Conservation (phyloP, 2,329 filamentous ascomycete species). For the Calonectria fujianensis region DNA sequence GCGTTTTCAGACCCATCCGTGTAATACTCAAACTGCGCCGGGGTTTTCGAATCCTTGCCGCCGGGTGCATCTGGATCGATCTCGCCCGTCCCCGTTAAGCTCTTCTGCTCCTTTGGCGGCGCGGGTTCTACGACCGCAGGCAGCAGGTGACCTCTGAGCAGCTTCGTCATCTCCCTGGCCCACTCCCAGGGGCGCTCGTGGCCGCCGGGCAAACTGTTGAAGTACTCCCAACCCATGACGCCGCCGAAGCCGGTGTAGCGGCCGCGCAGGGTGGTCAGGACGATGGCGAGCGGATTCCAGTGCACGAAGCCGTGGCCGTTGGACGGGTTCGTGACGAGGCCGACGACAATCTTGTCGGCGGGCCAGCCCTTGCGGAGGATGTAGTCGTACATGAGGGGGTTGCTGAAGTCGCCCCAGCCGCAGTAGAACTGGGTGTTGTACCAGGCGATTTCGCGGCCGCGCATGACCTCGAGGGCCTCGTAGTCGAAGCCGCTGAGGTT, state of each 20-base stretch:
- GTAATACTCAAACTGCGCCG: conserved; percentile 60
- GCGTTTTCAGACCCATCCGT: conserved; percentile 56
- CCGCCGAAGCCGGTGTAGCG: conserved; percentile 84
- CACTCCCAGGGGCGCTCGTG: conserved; percentile 82
- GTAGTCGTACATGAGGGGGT: conserved; percentile 68
- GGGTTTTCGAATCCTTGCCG: conserved; percentile 55
- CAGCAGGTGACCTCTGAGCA: conserved; percentile 58
- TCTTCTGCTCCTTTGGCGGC: neutral
- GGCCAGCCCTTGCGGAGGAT: conserved; percentile 80
- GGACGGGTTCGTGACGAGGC: conserved; percentile 84
- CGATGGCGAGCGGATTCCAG: conserved; percentile 67
- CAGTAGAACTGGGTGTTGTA: conserved; percentile 97
- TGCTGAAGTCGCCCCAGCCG: conserved; percentile 81
- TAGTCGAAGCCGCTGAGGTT: conserved; percentile 91
- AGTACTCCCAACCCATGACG: conserved; percentile 97
- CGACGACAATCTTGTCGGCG: conserved; percentile 84
- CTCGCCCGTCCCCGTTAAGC: conserved; percentile 19
- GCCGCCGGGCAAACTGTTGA: conserved; percentile 84
- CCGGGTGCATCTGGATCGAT: conserved; percentile 54
- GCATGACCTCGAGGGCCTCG: conserved; percentile 80
- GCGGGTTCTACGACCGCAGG: neutral
- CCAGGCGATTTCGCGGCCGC: conserved; percentile 82
- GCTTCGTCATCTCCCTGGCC: conserved; percentile 79
- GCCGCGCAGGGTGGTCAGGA: conserved; percentile 64
- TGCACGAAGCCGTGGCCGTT: conserved; percentile 78